A percentile compares a stretch with the other conserved stretches of the same genome.
phyloP scores from a whole-genome alignment of 148 eudicot species.

The Camellia granthamiana region DNA sequence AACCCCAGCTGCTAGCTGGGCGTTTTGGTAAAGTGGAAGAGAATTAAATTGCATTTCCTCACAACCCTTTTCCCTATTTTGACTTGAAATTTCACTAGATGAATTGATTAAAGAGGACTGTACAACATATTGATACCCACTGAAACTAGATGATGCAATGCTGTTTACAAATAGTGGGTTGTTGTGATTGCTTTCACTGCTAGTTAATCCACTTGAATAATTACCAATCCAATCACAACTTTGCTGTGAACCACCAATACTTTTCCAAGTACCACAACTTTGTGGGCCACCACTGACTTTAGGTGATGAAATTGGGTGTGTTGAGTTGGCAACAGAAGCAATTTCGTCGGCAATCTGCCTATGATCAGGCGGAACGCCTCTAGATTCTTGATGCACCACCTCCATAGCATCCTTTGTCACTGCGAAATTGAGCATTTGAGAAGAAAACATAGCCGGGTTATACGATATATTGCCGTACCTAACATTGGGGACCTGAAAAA shows the following conservation, averaged over 20 bases:
- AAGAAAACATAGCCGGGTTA: constrained; percentile 18
- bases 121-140: constrained; percentile 11
- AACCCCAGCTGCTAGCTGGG: constrained; percentile 18
- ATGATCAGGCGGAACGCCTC: neutral
- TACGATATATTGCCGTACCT: constrained; percentile 20
- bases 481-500: constrained; percentile 16
- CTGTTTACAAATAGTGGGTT: neutral
- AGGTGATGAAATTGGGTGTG: constrained; percentile 11
- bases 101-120: constrained; percentile 9
- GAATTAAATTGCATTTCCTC: constrained; percentile 20
- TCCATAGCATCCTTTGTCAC: constrained; percentile 5
- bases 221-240: constrained; percentile 24
- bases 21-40: constrained; percentile 25
- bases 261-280: constrained; percentile 30
- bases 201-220: constrained; percentile 11
- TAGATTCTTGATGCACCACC: neutral
- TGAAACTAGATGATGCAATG: neutral
- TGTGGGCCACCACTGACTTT: constrained; percentile 29
- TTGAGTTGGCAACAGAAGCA: constrained; percentile 5
- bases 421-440: constrained; percentile 27
- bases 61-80: constrained; percentile 18
- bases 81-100: constrained; percentile 4
- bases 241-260: constrained; percentile 20
- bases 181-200: constrained; percentile 12
- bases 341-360: neutral